Conservation (phyloP, 1,284 basidiomycete genomes). For the Ustilago shanxiensis region DNA sequence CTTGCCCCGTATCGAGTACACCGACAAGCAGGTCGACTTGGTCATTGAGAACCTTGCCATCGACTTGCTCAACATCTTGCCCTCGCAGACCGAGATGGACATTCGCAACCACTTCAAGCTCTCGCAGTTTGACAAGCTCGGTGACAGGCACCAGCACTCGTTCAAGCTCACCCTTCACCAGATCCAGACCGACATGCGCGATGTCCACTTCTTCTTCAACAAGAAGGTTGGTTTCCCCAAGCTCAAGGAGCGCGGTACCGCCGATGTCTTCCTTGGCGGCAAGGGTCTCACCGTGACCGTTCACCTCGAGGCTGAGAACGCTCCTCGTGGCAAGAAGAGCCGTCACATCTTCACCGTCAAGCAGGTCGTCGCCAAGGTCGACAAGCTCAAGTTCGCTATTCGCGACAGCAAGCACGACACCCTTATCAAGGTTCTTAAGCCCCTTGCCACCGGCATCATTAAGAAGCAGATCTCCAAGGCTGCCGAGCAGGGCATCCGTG, state of each 20-base stretch:
- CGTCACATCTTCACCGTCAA: constrained; percentile 81
- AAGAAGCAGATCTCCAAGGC: constrained; percentile 92
- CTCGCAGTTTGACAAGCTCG: constrained; percentile 62
- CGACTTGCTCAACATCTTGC: constrained; percentile 77
- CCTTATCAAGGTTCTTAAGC: constrained; percentile 83
- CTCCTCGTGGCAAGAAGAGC: constrained; percentile 61
- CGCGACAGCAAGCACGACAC: constrained; percentile 91
- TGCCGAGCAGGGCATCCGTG: constrained; percentile 80
- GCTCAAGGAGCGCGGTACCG: constrained; percentile 88
- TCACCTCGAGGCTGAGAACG: constrained; percentile 76
- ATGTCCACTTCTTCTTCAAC: constrained; percentile 82
- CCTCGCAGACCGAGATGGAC: constrained; percentile 81
- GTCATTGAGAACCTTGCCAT: constrained; percentile 94
- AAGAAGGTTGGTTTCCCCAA: constrained; percentile 78
- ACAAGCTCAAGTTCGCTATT: constrained; percentile 88
- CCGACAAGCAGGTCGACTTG: constrained; percentile 72
- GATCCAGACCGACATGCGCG: constrained; percentile 93
- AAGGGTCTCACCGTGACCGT: constrained; percentile 75
- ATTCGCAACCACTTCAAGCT: constrained; percentile 87
- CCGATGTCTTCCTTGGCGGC: constrained; percentile 89
- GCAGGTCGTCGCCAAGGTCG: constrained; percentile 82
- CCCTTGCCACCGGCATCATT: constrained; percentile 74
- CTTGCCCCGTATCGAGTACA: constrained; percentile 73
- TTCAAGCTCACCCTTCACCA: constrained; percentile 74
- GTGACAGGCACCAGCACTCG: constrained; percentile 58